Evolutionary conservation across 148 eudicot genomes (phyloP), one percentile per base, ranked within the genome.

Genomic region (Chenopodium formosanum): DNA sequence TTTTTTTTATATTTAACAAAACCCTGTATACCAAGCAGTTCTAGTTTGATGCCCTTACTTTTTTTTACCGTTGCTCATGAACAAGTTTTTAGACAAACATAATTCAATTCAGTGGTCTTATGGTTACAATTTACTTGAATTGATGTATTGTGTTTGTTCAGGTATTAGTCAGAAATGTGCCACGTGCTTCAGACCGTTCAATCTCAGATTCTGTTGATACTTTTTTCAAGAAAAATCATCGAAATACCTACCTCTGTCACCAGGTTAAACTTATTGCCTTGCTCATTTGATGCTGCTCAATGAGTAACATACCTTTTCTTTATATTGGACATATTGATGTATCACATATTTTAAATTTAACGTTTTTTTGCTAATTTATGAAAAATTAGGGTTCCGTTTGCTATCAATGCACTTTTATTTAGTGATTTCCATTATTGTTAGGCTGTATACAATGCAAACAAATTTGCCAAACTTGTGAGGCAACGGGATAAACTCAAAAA

Each of bases 141-240:
- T 78, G 56, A 78, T 74, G 47, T 37, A 60, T 77, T 58, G 29
- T n/a, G 48, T 27, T 82, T 84, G 40, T 83, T 74, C 89, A 96
- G 99, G 99, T 96, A 69, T 88, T 96, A 82, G 98, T 92, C 77
- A 91, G 91, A 80, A 96, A 92, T 84, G 92, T 96, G 60, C 99
- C 98, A 17, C 90, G 74, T 80, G 86, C 70, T 81, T 88, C 99
- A 56, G 94, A 87, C 62, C 88, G 87, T 82, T 90, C 97, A 69
- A 82, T 91, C 62, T 91, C 98, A 27, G 98, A 96, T 82, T 91
- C 91, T 74, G 93, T 92, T 79, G 97, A 96, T 25, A 85, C 70
- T 48, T 96, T 91, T 85, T 96, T 96, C 86, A 87, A 86, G 88
- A 94, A 86, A 85, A 92, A 94, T 86, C 98, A 96, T 74, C 91